Evolutionary conservation across 1,284 basidiomycete species (phyloP), one percentile per base, ranked within the genome.

Genomic region (Ustilago nuda): DNA sequence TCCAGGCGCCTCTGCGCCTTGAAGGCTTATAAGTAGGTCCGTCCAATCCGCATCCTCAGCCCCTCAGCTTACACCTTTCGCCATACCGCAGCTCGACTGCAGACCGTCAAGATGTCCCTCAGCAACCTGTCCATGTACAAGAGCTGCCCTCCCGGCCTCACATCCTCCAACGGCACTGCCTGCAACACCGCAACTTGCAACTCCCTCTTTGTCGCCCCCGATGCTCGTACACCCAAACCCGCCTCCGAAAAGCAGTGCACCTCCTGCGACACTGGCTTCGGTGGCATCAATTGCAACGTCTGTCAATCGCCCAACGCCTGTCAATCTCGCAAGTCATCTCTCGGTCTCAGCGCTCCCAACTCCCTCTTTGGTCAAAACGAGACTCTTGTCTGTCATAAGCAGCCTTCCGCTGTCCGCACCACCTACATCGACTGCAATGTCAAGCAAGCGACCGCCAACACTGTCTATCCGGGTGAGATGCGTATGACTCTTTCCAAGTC

Each of bases 211-310:
- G 67, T 78, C 43, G 57, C 65, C 8, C 74, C 79, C 4, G 53
- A 57, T 48, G 55, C 56, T 9, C 78, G 79, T 12, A 35, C 58
- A n/a, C 19, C 55, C 59, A 80, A 79, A 39, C 67, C 80, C 0
- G 27, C 61, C 9, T 60, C 59, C 32, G 68, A 61, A 52, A 45
- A 35, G 41, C 56, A 61, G 19, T 81, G 80, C 61, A 8, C 65
- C 27, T 58, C 65, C 3, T 82, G 80, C 53, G 77, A 79, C 46
- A 43, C 57, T 11, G 80, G 79, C 36, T 80, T 80, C 50, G 65
- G 67, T 12, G 79, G 80, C 27, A 55, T 80, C 66, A 82, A 82
- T 60, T 82, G 80, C 70, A 82, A 82, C 52, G 55, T 82, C 56
- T 82, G 80, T 50, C 58, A 66, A 30, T 59, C 74, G 7, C n/a